Percentiles rank a stretch among this genome's conserved stretches.
These are phyloP conservation scores for Spiromastix sp. DNA, from an alignment of 2,329 filamentous ascomycete genomes.

Conservation along the genomic window DNA sequence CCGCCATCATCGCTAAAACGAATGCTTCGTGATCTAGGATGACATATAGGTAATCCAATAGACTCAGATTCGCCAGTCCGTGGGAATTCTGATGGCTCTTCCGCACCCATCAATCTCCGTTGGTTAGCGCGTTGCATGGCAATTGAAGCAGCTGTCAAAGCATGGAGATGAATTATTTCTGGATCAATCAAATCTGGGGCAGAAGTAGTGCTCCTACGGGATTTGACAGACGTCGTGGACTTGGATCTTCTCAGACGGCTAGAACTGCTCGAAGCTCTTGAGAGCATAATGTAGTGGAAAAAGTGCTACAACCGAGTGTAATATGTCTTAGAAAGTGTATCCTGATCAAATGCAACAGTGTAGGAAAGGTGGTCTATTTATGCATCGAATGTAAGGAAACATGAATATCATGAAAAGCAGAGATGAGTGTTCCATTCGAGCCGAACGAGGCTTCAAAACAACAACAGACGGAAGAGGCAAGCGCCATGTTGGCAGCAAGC, in stretches of 20 bases:
- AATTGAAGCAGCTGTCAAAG: constrained; percentile 30
- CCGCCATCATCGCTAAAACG: constrained; percentile 2
- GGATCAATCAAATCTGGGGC: constrained; percentile 20
- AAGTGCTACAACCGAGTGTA: background rate
- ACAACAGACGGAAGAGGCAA: too few relatives aligned
- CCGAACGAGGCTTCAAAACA: too few relatives aligned
- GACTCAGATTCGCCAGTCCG: constrained; percentile 2
- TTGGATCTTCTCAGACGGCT: constrained; percentile 27
- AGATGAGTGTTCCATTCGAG: too few relatives aligned
- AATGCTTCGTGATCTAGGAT: constrained; percentile 6
- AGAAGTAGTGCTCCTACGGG: constrained; percentile 15
- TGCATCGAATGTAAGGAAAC: too few relatives aligned
- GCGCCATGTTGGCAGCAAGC: too few relatives aligned
- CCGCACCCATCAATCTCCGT: constrained; percentile 7
- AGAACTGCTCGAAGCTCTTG: constrained; percentile 19
- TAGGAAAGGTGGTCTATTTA: too few relatives aligned
- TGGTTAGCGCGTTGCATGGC: constrained; percentile 31
- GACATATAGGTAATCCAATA: background rate
- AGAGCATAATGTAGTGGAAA: constrained; percentile 15
- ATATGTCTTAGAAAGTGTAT: too few relatives aligned
- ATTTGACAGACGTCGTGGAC: constrained; percentile 29
- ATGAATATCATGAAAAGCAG: too few relatives aligned
- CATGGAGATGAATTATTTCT: constrained; percentile 23
- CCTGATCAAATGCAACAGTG: too few relatives aligned
- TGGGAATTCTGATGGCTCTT: constrained; percentile 1